These are phyloP conservation scores for Geotrichum candidum DNA, from an alignment of 1,139 yeast species.

Conservation along the genomic window DNA sequence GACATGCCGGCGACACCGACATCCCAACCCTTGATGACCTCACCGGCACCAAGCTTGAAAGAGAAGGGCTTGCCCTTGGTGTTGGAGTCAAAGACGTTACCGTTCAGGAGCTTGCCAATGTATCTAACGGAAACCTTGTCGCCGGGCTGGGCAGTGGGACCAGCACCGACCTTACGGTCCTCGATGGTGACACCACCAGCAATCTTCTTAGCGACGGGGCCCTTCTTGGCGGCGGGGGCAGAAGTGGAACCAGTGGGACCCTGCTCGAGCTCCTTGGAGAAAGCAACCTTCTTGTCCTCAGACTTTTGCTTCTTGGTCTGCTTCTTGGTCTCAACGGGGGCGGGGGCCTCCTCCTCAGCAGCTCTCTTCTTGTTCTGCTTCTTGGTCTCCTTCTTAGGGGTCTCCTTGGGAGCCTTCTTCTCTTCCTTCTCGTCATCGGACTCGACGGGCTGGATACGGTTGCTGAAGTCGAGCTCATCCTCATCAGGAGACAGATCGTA, in stretches of 20 bases:
- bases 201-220: constrained; percentile 61
- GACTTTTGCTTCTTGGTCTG: constrained; percentile 32
- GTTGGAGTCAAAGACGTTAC: constrained; percentile 94
- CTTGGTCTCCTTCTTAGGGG: constrained; percentile 42
- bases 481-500: constrained; percentile 90
- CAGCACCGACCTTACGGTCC: constrained; percentile 86
- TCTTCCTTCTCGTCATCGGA: constrained; percentile 38
- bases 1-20: constrained; percentile 98
- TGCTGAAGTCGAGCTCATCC: constrained; percentile 56
- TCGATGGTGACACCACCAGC: constrained; percentile 92
- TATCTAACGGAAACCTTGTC: constrained; percentile 93
- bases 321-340: constrained; percentile 32
- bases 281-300: constrained; percentile 67
- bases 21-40: constrained; percentile 98
- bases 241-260: constrained; percentile 54
- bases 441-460: constrained; percentile 25
- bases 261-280: constrained; percentile 85
- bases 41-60: constrained; percentile 92
- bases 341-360: constrained; percentile 29
- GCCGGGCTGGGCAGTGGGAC: constrained; percentile 82
- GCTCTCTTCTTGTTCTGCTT: constrained; percentile 39
- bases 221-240: constrained; percentile 30
- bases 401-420: constrained; percentile 49
- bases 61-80: constrained; percentile 93
- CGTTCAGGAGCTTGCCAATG: constrained; percentile 94